Base-by-base conservation (phyloP, 1,284 basidiomycete genomes). In the Cryptococcus jaspeensis region DNA sequence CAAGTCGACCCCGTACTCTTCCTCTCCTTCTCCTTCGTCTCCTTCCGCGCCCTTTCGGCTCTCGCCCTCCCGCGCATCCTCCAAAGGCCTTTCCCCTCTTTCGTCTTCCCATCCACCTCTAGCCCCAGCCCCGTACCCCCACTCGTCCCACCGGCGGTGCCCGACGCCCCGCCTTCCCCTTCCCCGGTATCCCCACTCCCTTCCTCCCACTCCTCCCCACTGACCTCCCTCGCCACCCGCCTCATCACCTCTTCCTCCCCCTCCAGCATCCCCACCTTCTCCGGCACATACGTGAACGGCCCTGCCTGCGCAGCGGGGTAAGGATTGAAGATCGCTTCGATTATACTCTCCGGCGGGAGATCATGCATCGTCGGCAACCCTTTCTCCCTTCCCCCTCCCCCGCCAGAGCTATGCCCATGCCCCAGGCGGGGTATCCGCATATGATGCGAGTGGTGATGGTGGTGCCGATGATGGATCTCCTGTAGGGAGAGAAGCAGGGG, bases 241-340 rank as follows among this genome's bases (percentile, higher is more conserved):
- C 58, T 55, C 44, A 58, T 37, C 11, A 71, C 66, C 39, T 67
- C 66, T 46, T 69, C 69, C 42, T 53, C 51, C 42, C 57, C 61
- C n/a, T 61, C 59, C 23, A 55, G 28, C 70, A 23, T 37, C 38
- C 5, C 46, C 18, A n/a, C n/a, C 36, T 15, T 52, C 46, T 22
- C 50, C 9, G 67, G 64, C 9, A 74, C 58, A 61, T 67, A 77
- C 0, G 73, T 74, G 57, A 77, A 74, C 15, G 73, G 73, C 2
- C 66, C 59, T 3, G 64, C 61, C 36, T 70, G 69, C 11, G 48
- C 55, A 0, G 62, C 64, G 0, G 69, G 64, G 22, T 55, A 54
- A 1, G 74, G 74, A 52, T 77, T 76, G 65, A 75, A 77, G 18
- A 75, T 60, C 22, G 63, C 62, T 59, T 77, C 74, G 39, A 74